Conservation (phyloP, 2,329 filamentous ascomycete genomes). For the Arthrobotrys entomopaga region DNA sequence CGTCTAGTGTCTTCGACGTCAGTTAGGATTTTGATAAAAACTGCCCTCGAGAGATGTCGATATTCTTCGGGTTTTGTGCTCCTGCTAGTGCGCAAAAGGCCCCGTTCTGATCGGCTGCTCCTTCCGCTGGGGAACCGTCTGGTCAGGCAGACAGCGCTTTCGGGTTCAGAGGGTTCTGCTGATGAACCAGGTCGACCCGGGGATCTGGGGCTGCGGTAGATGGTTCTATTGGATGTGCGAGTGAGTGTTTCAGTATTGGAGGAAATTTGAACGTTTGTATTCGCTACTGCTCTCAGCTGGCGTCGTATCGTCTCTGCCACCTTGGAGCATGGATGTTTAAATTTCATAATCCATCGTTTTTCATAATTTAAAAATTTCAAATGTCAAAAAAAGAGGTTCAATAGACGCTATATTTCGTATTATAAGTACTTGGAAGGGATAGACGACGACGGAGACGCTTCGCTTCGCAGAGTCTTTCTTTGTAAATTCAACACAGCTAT, state of each 20-base stretch:
- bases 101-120: constrained; percentile 48
- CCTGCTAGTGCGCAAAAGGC: constrained; percentile 8
- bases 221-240: constrained; percentile 37
- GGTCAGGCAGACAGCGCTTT: constrained; percentile 47
- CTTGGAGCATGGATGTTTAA: background rate
- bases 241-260: constrained; percentile 44
- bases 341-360: background rate
- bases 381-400: too few relatives aligned
- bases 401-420: background rate
- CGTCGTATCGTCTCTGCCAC: constrained; percentile 8
- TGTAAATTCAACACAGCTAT: too few relatives aligned
- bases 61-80: background rate
- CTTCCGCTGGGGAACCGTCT: constrained; percentile 28
- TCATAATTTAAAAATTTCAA: background rate
- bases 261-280: constrained; percentile 34
- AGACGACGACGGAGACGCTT: background rate
- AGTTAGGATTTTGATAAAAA: background rate
- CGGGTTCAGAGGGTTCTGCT: constrained; percentile 26
- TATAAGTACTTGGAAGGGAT: constrained; percentile 2
- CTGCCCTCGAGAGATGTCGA: background rate
- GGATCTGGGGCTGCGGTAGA: constrained; percentile 49
- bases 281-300: constrained; percentile 19
- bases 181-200: constrained; percentile 54
- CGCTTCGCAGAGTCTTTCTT: too few relatives aligned
- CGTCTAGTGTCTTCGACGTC: constrained; percentile 9